These are phyloP conservation scores for Coemansia sp. DNA, from an alignment of 192 early-diverging fungal species.

Conservation along the genomic window DNA sequence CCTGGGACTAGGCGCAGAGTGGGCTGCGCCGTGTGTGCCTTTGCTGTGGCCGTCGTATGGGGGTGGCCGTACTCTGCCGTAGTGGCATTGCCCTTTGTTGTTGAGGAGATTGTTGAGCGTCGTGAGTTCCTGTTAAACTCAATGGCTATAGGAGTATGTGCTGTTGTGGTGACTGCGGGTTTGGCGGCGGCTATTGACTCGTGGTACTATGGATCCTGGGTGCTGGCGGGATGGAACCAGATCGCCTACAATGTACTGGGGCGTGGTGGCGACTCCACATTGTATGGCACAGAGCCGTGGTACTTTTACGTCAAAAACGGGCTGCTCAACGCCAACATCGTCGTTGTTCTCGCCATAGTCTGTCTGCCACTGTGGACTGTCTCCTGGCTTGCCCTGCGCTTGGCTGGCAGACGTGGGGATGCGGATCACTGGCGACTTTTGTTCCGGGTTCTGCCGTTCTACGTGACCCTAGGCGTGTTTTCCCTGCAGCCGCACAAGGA, in stretches of 20 bases:
- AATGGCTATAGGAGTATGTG: conserved; percentile 33
- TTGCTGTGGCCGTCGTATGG: conserved; percentile 66
- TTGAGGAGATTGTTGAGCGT: conserved; percentile 70
- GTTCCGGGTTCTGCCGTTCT: conserved; percentile 70
- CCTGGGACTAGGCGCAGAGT: conserved; percentile 60
- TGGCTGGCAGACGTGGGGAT: background rate
- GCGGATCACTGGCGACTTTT: conserved; percentile 45
- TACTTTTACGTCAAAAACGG: conserved; percentile 92
- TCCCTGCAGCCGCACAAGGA: conserved; percentile 95
- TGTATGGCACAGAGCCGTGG: conserved; percentile 94
- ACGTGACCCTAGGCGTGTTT: conserved; percentile 78
- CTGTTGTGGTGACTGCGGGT: conserved; percentile 33
- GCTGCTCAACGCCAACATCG: conserved; percentile 87
- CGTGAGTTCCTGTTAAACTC: background rate
- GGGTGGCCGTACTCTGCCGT: conserved; percentile 92
- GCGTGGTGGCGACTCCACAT: conserved; percentile 63
- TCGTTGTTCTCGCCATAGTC: conserved; percentile 73
- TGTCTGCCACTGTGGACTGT: conserved; percentile 65
- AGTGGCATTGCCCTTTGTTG: conserved; percentile 73
- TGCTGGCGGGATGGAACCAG: conserved; percentile 85
- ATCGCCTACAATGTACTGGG: conserved; percentile 92
- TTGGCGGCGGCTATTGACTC: conserved; percentile 75
- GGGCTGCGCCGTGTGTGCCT: conserved; percentile 62
- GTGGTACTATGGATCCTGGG: conserved; percentile 71
- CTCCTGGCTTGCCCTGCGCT: conserved; percentile 4